phyloP scores from a whole-genome alignment of 495 filamentous ascomycete species.

The Podospora appendiculata region DNA sequence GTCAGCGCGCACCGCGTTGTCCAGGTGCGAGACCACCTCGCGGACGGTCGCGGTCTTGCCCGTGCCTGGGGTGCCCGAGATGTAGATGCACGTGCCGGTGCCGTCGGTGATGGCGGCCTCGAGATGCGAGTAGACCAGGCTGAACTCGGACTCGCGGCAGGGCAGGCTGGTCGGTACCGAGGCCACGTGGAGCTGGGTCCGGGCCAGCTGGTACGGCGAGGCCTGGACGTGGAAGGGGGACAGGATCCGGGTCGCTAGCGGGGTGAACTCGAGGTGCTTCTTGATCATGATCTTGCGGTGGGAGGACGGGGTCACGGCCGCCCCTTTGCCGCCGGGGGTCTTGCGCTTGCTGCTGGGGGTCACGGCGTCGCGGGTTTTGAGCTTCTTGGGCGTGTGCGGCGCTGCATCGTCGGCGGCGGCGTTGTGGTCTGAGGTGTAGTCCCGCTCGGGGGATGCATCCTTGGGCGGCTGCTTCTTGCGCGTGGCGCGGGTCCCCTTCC shows the following conservation, averaged over 20 bases:
- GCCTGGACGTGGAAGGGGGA: constrained; percentile 69
- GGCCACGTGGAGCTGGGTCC: constrained; percentile 84
- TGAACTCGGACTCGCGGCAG: constrained; percentile 88
- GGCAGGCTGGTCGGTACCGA: constrained; percentile 83
- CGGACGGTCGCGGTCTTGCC: constrained; percentile 98
- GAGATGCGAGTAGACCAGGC: constrained; percentile 84
- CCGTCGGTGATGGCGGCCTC: constrained; percentile 92
- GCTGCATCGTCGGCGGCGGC: constrained; percentile 34
- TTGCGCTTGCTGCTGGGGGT: constrained; percentile 31
- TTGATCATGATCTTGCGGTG: constrained; percentile 70
- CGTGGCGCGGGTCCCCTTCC: constrained; percentile 61
- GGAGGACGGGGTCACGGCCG: constrained; percentile 56
- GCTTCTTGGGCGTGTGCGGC: constrained; percentile 30
- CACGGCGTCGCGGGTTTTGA: constrained; percentile 16
- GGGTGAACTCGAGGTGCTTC: constrained; percentile 90
- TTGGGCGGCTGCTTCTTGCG: constrained; percentile 38
- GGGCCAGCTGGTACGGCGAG: constrained; percentile 86
- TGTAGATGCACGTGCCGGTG: constrained; percentile 93
- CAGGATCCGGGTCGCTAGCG: constrained; percentile 78
- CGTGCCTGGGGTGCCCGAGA: constrained; percentile 98
- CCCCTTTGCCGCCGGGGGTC: constrained; percentile 31
- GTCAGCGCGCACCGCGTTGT: constrained; percentile 74
- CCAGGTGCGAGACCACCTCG: constrained; percentile 85
- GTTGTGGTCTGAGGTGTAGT: constrained; percentile 37
- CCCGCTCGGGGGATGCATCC: constrained; percentile 29